Conservation (phyloP, 805 yeast genomes). For the Saccharomycopsis babjevae region DNA sequence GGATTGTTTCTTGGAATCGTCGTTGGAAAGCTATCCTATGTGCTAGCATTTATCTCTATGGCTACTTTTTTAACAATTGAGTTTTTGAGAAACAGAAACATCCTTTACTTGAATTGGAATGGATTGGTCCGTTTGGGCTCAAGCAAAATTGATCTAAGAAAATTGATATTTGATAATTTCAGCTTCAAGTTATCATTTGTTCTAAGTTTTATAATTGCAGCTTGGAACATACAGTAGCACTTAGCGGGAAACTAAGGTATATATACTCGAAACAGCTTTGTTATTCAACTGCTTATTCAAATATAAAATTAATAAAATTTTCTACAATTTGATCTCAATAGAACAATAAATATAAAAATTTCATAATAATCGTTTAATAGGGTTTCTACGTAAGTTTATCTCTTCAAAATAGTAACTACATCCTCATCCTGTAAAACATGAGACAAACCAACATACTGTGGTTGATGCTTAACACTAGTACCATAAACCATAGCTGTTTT, state of each 20-base stretch:
- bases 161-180: slow-evolving; percentile 46
- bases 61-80: slow-evolving; percentile 33
- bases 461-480: slow-evolving; percentile 92
- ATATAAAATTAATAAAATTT: neutral
- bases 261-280: neutral
- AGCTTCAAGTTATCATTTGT: slow-evolving; percentile 51
- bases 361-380: neutral
- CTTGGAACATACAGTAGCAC: slow-evolving; percentile 32
- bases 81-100: slow-evolving; percentile 47
- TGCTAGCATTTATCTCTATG: slow-evolving; percentile 41
- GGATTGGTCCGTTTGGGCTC: slow-evolving; percentile 29
- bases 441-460: slow-evolving; percentile 84
- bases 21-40: slow-evolving; percentile 47
- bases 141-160: slow-evolving; percentile 35
- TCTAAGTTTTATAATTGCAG: slow-evolving; percentile 47
- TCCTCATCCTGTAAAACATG: slow-evolving; percentile 91
- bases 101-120: slow-evolving; percentile 36
- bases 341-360: neutral
- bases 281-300: neutral
- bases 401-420: slow-evolving; percentile 88
- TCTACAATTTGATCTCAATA: neutral
- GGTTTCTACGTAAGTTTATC: slow-evolving; percentile 23
- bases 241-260: too few species aligned
- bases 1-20: slow-evolving; percentile 50
- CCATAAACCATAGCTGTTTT: slow-evolving; percentile 91